Evolutionary conservation across 2,329 filamentous ascomycete genomes (phyloP).

Genomic region (Neoarthrinium moseri): DNA sequence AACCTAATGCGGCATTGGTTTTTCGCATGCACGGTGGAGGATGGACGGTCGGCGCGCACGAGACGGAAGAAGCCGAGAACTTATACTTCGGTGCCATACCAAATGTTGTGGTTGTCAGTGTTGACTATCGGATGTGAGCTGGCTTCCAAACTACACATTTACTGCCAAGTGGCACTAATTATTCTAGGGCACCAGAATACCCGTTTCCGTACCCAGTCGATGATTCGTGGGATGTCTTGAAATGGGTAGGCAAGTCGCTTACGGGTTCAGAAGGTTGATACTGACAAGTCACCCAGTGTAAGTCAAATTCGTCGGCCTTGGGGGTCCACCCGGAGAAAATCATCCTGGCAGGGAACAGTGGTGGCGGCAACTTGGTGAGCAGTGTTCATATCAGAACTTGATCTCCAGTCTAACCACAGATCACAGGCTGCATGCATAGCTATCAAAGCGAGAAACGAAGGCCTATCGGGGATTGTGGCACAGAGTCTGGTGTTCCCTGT

Average conservation of each 20-base stretch:
- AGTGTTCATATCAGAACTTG: background rate
- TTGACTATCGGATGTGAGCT: slow-evolving; percentile 35
- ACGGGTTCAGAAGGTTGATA: slow-evolving; percentile 12
- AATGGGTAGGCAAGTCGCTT: slow-evolving; percentile 32
- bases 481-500: slow-evolving; percentile 34
- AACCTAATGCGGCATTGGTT: slow-evolving; percentile 21
- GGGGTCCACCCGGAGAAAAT: slow-evolving; percentile 34
- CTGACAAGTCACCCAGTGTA: slow-evolving; percentile 33
- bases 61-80: slow-evolving; percentile 33
- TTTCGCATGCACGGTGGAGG: slow-evolving; percentile 37
- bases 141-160: background rate
- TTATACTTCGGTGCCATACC: slow-evolving; percentile 29
- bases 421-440: slow-evolving; percentile 25
- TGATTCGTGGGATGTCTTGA: slow-evolving; percentile 48
- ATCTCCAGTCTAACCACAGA: background rate
- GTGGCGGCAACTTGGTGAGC: slow-evolving; percentile 45
- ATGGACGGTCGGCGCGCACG: slow-evolving; percentile 31
- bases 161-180: background rate
- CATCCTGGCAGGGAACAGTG: slow-evolving; percentile 47
- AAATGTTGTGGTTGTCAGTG: slow-evolving; percentile 34
- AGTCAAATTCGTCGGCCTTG: slow-evolving; percentile 40
- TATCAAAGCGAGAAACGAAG: slow-evolving; percentile 28
- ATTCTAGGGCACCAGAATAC: slow-evolving; percentile 46
- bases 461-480: slow-evolving; percentile 29
- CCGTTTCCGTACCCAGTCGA: slow-evolving; percentile 48